These are phyloP conservation scores for Flaveria trinervia DNA, from an alignment of 129 eudicot genomes.

Conservation along the genomic window DNA sequence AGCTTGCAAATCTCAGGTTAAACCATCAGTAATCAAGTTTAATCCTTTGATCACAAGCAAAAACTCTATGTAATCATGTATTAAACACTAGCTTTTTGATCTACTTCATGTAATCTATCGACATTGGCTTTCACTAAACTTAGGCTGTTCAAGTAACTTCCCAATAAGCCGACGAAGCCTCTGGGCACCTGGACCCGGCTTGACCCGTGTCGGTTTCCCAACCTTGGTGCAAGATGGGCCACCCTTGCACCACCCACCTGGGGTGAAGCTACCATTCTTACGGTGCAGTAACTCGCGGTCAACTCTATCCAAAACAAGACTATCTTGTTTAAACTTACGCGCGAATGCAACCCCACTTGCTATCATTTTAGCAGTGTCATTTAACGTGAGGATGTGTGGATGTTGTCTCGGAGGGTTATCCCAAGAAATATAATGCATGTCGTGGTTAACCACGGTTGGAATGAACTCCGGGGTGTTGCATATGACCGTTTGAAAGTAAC, in stretches of 20 bases:
- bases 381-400: conserved; percentile 59
- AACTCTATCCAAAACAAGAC: conserved; percentile 57
- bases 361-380: conserved; percentile 64
- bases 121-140: conserved; percentile 52
- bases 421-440: conserved; percentile 84
- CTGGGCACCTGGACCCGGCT: conserved; percentile 65
- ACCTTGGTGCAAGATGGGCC: conserved; percentile 60
- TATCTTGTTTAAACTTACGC: conserved; percentile 62
- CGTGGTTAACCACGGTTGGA: conserved; percentile 69
- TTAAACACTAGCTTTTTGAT: conserved; percentile 7
- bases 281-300: conserved; percentile 58
- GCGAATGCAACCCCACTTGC: conserved; percentile 73
- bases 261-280: conserved; percentile 62
- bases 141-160: conserved; percentile 41
- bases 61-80: conserved; percentile 20
- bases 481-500: conserved; percentile 52
- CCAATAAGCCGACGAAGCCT: conserved; percentile 61
- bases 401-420: conserved; percentile 78
- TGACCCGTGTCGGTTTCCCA: conserved; percentile 55
- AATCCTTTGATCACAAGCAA: conserved; percentile 16
- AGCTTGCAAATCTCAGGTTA: conserved; percentile 18
- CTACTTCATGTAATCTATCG: conserved; percentile 35
- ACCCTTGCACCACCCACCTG: conserved; percentile 85
- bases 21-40: not conserved
- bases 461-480: conserved; percentile 48